Conservation (phyloP, 1,284 basidiomycete genomes). For the Phlebopus sp. region DNA sequence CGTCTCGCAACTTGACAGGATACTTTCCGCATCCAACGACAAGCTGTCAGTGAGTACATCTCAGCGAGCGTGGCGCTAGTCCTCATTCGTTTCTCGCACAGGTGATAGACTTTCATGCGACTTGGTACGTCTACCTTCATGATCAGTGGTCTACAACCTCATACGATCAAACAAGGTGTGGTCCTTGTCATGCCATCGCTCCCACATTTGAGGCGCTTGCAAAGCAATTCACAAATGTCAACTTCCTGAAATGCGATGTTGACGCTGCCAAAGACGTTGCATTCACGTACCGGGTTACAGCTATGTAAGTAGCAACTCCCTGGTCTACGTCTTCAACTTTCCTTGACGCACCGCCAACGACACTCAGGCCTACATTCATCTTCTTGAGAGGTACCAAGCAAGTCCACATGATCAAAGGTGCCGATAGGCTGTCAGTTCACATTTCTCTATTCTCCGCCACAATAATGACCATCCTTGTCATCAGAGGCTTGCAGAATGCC, state of each 20-base stretch:
- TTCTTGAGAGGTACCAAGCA: constrained; percentile 68
- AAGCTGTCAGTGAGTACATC: constrained; percentile 57
- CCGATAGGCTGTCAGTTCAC: constrained; percentile 50
- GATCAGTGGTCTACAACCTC: constrained; percentile 9
- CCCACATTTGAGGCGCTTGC: constrained; percentile 67
- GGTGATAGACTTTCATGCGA: constrained; percentile 83
- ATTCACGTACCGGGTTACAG: constrained; percentile 53
- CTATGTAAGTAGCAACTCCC: constrained; percentile 49
- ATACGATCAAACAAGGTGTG: constrained; percentile 54
- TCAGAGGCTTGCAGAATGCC: constrained; percentile 57
- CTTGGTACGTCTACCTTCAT: constrained; percentile 48
- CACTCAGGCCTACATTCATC: constrained; percentile 71
- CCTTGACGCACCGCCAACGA: no score
- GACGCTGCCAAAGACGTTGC: constrained; percentile 69
- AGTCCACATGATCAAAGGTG: constrained; percentile 67
- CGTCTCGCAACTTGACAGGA: constrained; percentile 55
- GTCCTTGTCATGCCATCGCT: constrained; percentile 76
- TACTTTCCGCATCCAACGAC: constrained; percentile 56
- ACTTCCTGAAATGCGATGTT: constrained; percentile 80
- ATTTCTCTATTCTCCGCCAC: not conserved
- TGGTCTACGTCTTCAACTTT: no score
- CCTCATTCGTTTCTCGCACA: constrained; percentile 23
- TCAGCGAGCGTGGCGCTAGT: not conserved
- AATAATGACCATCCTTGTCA: constrained; percentile 3
- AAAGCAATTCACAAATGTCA: constrained; percentile 62